Base-by-base conservation (phyloP, 192 early-diverging fungal species). In the Linnemannia hyalina region DNA sequence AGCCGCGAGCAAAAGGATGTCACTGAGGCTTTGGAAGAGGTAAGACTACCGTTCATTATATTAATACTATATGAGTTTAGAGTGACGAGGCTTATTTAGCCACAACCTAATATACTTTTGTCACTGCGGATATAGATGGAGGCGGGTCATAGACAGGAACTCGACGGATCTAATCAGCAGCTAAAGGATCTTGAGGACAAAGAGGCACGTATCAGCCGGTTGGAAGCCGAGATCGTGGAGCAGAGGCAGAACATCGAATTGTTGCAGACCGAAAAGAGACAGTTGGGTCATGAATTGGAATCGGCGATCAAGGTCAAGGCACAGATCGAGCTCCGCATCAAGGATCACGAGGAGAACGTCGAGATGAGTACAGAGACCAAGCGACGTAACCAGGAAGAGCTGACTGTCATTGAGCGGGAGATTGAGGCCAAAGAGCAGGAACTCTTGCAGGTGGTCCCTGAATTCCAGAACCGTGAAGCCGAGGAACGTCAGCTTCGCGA, bases 1-100 rank as follows among this genome's bases (percentile, higher is more conserved):
- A 93, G 93, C 68, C 92, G 95, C 15, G 98, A 99, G 89, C 96
- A 97, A 77, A 90, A 93, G 46, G 96, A 97, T 71, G 91, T 96
- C 0, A 92, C 91, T n/a, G 91, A 95, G 74, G 93, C 93, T 73
- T 82, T 99, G 26, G 95, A 96, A 68, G 94, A 95, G 44, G 89
- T 90, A 77, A 36, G 69, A 13, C 13, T 40, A 29, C 6, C 8
- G 15, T 26, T 32, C 16, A 35, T 44, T 40, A 10, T 38, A 29
- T 70, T 57, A 26, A 0, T 71, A 52, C 1, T 78, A 29, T 57
- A 40, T 82, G 42, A 20, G 0, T 4, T 69, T 1, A 69, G 0
- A 11, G 10, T 15, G 49, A 52, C 18, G 4, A 3, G 20, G 5
- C 44, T 8, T 16, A 57, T 22, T 8, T 41, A 11, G 35, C 11